Conservation (phyloP, 1,139 yeast species). For the Saccharomyces pastorianus region DNA sequence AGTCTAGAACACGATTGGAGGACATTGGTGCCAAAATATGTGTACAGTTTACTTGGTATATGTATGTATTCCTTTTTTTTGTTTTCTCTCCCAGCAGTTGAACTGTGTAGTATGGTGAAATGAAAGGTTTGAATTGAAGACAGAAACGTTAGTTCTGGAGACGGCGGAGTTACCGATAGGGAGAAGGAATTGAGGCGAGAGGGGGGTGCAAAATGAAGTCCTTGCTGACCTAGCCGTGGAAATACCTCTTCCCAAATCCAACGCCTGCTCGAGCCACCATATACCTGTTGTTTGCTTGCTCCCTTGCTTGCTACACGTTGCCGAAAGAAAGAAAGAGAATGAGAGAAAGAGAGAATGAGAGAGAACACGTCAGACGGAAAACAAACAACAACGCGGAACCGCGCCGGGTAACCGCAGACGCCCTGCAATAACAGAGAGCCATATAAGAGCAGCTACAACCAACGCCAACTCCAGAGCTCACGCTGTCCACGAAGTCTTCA, state of each 20-base stretch:
- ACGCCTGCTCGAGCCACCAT: neutral
- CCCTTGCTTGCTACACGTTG: neutral
- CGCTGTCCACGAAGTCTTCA: too few relatives aligned
- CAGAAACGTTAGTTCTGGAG: neutral
- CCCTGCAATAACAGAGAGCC: neutral
- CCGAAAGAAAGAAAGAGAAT: neutral
- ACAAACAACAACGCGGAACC: neutral
- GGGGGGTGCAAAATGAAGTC: neutral
- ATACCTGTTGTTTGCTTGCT: neutral
- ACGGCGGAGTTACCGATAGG: neutral
- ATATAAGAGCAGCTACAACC: neutral
- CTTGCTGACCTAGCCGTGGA: too few relatives aligned
- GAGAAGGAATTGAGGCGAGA: neutral
- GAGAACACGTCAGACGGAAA: neutral
- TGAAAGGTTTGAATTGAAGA: neutral
- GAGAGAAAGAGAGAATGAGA: neutral
- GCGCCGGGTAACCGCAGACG: neutral
- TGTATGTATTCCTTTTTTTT: neutral
- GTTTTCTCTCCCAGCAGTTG: neutral
- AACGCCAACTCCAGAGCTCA: too few relatives aligned
- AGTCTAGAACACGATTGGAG: conserved; percentile 75
- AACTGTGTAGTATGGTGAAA: neutral
- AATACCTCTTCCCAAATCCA: too few relatives aligned
- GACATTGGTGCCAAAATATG: neutral
- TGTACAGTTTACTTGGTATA: too few relatives aligned